Conservation (phyloP, 2,329 filamentous ascomycete genomes). For the Ceratocystiopsis brevicomis region DNA sequence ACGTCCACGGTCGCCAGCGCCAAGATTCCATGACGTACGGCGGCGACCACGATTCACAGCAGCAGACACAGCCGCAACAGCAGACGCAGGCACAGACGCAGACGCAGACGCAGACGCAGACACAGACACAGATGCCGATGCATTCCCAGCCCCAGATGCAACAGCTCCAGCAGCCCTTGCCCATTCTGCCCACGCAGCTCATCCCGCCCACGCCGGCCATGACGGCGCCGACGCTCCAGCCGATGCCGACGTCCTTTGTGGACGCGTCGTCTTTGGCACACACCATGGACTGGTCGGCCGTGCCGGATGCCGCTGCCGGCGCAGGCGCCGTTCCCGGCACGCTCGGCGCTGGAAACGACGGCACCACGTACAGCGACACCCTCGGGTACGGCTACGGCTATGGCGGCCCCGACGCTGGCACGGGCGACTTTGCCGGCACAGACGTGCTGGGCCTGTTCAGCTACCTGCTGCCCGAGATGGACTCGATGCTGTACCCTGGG, state of each 20-base stretch:
- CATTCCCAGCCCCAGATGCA: background rate
- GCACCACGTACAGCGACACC: background rate
- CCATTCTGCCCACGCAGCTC: background rate
- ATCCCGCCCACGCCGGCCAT: background rate
- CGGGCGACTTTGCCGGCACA: slow-evolving; percentile 4
- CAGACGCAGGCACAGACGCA: background rate
- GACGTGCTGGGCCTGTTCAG: slow-evolving; percentile 8
- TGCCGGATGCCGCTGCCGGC: background rate
- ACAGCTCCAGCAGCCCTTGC: background rate
- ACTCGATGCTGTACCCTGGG: slow-evolving; percentile 1
- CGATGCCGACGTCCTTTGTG: background rate
- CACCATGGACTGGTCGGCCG: background rate
- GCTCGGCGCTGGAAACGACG: no score
- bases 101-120: no score
- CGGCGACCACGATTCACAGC: background rate
- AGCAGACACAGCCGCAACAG: background rate
- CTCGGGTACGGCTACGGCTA: background rate
- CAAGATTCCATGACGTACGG: background rate
- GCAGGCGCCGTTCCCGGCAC: no score
- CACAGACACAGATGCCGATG: background rate
- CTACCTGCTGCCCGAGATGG: slow-evolving; percentile 7
- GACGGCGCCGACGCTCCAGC: no score
- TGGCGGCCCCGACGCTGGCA: background rate
- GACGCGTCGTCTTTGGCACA: background rate
- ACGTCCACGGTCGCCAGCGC: slow-evolving; percentile 9